phyloP scores from a whole-genome alignment of 163 green algal genomes.

The Chloroidium sp. region DNA sequence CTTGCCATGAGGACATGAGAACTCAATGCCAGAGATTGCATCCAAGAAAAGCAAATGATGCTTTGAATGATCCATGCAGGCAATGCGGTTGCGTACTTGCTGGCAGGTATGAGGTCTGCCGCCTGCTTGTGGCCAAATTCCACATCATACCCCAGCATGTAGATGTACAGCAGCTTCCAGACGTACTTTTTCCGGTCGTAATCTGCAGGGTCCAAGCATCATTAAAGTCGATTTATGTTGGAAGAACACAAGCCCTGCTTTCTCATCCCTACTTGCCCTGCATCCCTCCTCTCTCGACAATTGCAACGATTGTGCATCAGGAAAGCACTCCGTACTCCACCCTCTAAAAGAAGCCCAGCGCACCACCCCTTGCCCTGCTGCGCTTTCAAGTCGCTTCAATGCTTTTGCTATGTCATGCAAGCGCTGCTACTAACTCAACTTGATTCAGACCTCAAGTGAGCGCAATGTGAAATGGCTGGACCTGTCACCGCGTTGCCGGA shows the following conservation, averaged over 20 bases:
- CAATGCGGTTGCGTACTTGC: slow-evolving; percentile 44
- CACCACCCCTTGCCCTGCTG: no score
- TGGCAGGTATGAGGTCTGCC: slow-evolving; percentile 81
- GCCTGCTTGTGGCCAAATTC: slow-evolving; percentile 99
- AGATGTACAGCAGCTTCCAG: slow-evolving; percentile 99
- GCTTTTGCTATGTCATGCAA: not conserved
- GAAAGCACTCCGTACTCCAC: no score
- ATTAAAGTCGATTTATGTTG: no score
- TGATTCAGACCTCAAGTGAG: not conserved
- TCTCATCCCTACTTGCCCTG: no score
- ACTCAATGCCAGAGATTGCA: not conserved
- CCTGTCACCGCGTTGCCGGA: slow-evolving; percentile 39
- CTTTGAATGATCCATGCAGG: not conserved
- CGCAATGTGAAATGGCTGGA: slow-evolving; percentile 3
- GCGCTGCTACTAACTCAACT: not conserved
- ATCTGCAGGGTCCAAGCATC: slow-evolving; percentile 35
- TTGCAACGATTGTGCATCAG: no score
- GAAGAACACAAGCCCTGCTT: no score
- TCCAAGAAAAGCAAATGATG: not conserved
- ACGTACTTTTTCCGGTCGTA: slow-evolving; percentile 99
- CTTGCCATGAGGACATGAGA: no score
- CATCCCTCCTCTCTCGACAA: no score
- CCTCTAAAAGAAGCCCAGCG: no score
- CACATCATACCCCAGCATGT: slow-evolving; percentile 98
- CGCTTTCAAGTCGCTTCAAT: no score